Conservation (phyloP, 176 grass and related monocot species). For the Lolium rigidum region DNA sequence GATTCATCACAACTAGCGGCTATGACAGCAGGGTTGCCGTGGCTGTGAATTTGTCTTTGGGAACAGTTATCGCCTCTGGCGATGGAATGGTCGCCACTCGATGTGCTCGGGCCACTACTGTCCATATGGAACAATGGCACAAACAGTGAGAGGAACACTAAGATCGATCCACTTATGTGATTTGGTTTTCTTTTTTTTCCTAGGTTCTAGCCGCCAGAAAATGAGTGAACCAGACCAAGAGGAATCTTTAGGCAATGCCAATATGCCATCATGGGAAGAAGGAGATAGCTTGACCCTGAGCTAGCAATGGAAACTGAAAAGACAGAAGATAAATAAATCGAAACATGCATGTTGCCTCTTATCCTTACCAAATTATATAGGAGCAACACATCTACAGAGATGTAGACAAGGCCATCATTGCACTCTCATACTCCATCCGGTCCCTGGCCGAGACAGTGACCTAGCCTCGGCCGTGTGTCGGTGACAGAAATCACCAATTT, state of each 20-base stretch:
- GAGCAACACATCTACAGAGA: background rate
- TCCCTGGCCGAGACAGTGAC: constrained; percentile 18
- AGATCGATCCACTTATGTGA: constrained; percentile 14
- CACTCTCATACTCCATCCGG: constrained; percentile 13
- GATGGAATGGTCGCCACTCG: constrained; percentile 7
- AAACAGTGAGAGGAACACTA: background rate
- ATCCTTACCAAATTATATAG: background rate
- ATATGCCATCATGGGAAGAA: background rate
- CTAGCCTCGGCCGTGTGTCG: background rate
- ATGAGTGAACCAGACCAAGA: background rate
- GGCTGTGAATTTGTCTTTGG: too few species aligned
- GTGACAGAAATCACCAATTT: constrained; percentile 13
- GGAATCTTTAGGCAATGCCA: background rate
- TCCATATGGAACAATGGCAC: background rate
- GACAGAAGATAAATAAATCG: background rate
- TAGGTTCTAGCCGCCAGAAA: background rate
- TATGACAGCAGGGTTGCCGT: too few species aligned
- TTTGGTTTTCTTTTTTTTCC: background rate
- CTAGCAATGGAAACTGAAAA: background rate
- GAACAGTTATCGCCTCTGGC: constrained; percentile 22
- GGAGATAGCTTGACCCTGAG: constrained; percentile 25
- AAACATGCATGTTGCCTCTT: background rate
- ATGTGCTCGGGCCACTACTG: constrained; percentile 4
- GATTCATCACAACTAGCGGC: too few species aligned
- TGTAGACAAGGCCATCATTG: background rate